Conservation (phyloP, 164 flowering plant genomes). For the Chimonanthus praecox region DNA sequence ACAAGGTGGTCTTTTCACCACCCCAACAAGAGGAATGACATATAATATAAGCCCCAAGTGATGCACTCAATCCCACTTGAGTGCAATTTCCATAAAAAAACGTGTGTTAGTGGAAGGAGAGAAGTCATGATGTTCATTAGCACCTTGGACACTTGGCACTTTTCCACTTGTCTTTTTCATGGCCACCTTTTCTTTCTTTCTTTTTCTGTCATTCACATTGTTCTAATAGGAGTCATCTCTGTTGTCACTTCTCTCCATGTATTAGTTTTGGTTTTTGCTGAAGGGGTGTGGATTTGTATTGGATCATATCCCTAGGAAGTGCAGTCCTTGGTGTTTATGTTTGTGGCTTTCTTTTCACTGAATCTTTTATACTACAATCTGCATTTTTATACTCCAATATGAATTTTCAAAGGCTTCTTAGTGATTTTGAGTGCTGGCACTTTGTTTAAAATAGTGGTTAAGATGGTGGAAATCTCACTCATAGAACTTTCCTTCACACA, state of each 20-base stretch:
- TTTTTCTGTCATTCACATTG: background rate
- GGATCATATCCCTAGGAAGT: conserved; percentile 9
- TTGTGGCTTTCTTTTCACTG: background rate
- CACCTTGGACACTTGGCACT: background rate
- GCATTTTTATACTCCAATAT: background rate
- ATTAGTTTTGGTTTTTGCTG: background rate
- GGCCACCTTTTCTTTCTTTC: background rate
- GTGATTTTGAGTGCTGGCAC: conserved; percentile 10
- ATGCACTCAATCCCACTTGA: conserved; percentile 1
- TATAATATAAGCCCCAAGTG: background rate
- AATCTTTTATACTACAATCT: background rate
- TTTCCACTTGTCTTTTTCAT: background rate
- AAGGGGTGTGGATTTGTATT: conserved; percentile 7
- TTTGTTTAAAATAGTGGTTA: background rate
- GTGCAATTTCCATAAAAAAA: background rate
- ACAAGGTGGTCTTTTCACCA: background rate
- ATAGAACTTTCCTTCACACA: background rate
- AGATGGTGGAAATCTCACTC: conserved; percentile 1
- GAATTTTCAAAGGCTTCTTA: background rate
- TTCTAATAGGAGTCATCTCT: background rate
- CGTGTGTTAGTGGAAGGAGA: background rate
- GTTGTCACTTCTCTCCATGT: background rate
- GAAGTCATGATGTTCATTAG: background rate
- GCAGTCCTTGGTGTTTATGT: conserved; percentile 4
- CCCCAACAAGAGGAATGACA: background rate